phyloP scores from a whole-genome alignment of 306 rosid species.

The Ziziphus jujuba region DNA sequence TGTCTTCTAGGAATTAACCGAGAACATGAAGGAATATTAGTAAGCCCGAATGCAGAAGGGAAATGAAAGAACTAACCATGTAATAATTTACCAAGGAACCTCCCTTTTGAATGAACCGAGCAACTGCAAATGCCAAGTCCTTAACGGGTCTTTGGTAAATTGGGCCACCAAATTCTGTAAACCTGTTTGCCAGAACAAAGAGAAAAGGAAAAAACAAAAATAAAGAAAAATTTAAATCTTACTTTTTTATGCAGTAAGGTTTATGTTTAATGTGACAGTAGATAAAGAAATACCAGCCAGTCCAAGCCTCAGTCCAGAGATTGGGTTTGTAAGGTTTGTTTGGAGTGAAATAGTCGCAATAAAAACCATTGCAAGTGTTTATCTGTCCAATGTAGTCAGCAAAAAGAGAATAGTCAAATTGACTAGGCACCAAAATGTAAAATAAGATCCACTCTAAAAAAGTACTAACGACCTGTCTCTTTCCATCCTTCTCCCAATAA shows the following conservation, averaged over 20 bases:
- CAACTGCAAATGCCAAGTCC: constrained; percentile 51
- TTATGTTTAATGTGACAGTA: not conserved
- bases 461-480: not conserved
- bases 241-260: not conserved
- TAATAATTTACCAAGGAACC: constrained; percentile 54
- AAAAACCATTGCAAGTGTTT: constrained; percentile 86
- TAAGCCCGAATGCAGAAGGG: constrained; percentile 1
- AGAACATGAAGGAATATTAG: not conserved
- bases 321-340: constrained; percentile 78
- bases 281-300: constrained; percentile 40
- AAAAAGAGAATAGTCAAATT: not conserved
- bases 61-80: constrained; percentile 33
- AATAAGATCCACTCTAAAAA: not conserved
- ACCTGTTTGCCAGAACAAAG: constrained; percentile 23
- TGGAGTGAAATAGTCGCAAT: constrained; percentile 79
- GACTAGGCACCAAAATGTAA: not conserved
- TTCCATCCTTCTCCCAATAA: not conserved
- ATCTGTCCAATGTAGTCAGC: constrained; percentile 43
- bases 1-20: not conserved
- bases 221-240: not conserved
- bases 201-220: not conserved
- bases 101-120: constrained; percentile 44
- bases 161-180: constrained; percentile 48
- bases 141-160: constrained; percentile 34
- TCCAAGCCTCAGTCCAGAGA: constrained; percentile 64